Evolutionary conservation across 495 filamentous ascomycete genomes (phyloP), one percentile per base, ranked within the genome.

Genomic region (Hypoxylon intermedium): DNA sequence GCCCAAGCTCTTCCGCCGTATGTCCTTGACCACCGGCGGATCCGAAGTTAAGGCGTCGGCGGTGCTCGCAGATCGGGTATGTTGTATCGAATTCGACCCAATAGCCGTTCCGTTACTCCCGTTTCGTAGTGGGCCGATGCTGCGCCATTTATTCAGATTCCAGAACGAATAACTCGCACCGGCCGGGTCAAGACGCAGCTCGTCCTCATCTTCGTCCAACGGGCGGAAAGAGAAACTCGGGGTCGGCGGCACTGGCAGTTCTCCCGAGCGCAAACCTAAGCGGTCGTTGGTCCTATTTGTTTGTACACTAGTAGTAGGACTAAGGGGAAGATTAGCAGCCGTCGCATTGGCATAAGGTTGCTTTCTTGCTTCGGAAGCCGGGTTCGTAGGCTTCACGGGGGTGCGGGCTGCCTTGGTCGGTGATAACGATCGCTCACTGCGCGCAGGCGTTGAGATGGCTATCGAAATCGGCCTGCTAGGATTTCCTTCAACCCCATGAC

Each of bases 401-500:
- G 75, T 68, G 12, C 70, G 51, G 26, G 52, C 59, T 13, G 74
- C 65, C 50, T 82, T 82, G n/a, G 59, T 72, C 1, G 82, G 82
- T 30, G 79, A 82, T 0, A 77, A 47, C 0, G 79, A 82, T n/a
- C 80, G 72, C 58, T 81, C 79, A 52, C 73, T 78, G 9, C 72
- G 69, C 19, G 74, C 53, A 2, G 75, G 71, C 6, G 75, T 75
- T 16, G 67, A 68, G 9, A 72, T 53, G 6, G 61, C 36, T 18
- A 68, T 63, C 7, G 72, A 77, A 6, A 70, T 58, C 12, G 68
- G 73, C 55, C 70, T 68, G 28, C 67, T 59, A 1, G 71, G 64
- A 15, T 73, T 57, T 12, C 65, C 68, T 34, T 80, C 84, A 51
- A 92, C 81, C 26, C 87, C 91, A 65, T 93, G 91, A 11, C 93